A percentile compares a stretch with the other conserved stretches of the same genome.
These are phyloP conservation scores for Coccomyxa sp. DNA, from an alignment of 139 green algal species.

Conservation along the genomic window DNA sequence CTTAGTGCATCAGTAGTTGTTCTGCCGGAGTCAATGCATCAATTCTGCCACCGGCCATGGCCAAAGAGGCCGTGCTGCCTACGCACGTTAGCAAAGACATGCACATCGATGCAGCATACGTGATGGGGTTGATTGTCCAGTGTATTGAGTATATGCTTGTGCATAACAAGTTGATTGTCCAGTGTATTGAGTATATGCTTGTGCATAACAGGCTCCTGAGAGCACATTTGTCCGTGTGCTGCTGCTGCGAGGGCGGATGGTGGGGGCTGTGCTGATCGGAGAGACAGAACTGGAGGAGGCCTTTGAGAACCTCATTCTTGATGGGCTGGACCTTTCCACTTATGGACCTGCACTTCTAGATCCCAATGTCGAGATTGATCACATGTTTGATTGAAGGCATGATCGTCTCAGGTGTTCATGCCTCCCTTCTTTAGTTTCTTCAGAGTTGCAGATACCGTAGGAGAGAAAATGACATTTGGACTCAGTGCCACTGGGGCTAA, in stretches of 20 bases:
- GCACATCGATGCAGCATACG: no score
- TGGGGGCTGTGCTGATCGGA: conserved; percentile 74
- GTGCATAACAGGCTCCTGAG: neutral
- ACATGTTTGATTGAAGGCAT: conserved; percentile 69
- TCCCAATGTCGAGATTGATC: conserved; percentile 70
- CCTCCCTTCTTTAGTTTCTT: no score
- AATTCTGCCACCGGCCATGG: no score
- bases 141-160: no score
- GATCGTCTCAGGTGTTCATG: no score
- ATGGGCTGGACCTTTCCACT: conserved; percentile 64
- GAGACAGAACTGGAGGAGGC: conserved; percentile 81
- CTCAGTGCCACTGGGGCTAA: no score
- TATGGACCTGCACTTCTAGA: conserved; percentile 71
- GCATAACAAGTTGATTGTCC: neutral
- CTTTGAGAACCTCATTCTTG: conserved; percentile 87
- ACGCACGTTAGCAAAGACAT: no score
- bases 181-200: no score
- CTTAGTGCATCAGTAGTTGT: neutral
- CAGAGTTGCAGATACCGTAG: no score
- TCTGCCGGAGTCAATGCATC: neutral
- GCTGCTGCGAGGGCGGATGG: conserved; percentile 63
- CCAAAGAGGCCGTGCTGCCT: neutral
- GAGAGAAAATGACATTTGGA: no score
- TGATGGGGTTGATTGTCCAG: no score
- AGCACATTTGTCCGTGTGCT: conserved; percentile 77